A percentile compares a stretch with the other conserved stretches of the same genome.
These are phyloP conservation scores for Cyberlindnera suaveolens DNA, from an alignment of 805 yeast species.

Conservation along the genomic window DNA sequence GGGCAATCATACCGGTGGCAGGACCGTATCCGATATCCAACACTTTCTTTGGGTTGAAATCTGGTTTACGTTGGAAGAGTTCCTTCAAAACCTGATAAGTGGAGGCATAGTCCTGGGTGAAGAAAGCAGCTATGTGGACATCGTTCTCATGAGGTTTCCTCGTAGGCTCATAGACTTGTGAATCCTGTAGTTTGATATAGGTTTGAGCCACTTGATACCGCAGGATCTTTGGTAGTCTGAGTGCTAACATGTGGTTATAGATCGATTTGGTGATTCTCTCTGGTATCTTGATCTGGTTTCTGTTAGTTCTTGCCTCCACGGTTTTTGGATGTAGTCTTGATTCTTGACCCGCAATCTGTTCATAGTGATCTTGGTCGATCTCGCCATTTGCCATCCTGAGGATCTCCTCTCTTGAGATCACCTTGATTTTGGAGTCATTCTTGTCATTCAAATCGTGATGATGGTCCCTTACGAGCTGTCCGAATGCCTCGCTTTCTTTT, in stretches of 20 bases:
- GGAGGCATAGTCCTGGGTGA: slow-evolving; percentile 76
- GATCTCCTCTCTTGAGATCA: slow-evolving; percentile 30
- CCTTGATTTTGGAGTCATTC: slow-evolving; percentile 25
- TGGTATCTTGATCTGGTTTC: slow-evolving; percentile 51
- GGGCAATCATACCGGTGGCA: slow-evolving; percentile 82
- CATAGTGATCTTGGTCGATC: background rate
- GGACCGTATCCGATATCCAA: slow-evolving; percentile 89
- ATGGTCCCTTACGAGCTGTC: slow-evolving; percentile 34
- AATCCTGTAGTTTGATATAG: slow-evolving; percentile 44
- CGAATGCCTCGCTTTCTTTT: slow-evolving; percentile 35
- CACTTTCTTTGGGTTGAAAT: slow-evolving; percentile 59
- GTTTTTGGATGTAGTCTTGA: slow-evolving; percentile 52
- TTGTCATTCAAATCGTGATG: slow-evolving; percentile 29
- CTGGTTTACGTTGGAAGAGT: slow-evolving; percentile 48
- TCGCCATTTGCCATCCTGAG: slow-evolving; percentile 10
- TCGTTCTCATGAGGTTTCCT: slow-evolving; percentile 53
- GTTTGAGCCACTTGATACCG: slow-evolving; percentile 55
- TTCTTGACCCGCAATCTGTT: background rate
- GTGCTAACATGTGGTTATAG: slow-evolving; percentile 53
- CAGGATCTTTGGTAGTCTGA: slow-evolving; percentile 57
- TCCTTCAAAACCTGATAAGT: slow-evolving; percentile 61
- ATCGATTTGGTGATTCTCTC: slow-evolving; percentile 49
- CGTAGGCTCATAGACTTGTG: slow-evolving; percentile 47
- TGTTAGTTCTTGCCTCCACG: slow-evolving; percentile 43
- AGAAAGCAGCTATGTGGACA: slow-evolving; percentile 72